A percentile compares a stretch with the other conserved stretches of the same genome.
Evolutionary conservation across 805 yeast genomes (phyloP).

Genomic region (Candida maris): DNA sequence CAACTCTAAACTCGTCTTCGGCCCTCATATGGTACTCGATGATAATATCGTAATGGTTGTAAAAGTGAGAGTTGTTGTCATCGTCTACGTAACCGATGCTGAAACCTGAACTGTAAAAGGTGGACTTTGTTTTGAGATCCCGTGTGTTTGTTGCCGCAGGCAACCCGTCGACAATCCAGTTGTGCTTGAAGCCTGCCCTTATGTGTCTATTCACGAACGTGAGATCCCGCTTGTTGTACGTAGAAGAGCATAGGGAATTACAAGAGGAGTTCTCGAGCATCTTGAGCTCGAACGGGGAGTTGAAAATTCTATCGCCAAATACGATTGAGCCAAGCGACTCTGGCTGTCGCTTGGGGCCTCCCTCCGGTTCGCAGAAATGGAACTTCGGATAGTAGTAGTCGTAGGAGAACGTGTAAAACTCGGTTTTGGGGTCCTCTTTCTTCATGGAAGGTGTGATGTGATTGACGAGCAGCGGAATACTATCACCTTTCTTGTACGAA

Average conservation of each 20-base stretch:
- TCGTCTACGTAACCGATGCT: conserved; percentile 69
- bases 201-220: conserved; percentile 75
- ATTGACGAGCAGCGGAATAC: conserved; percentile 77
- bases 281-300: conserved; percentile 79
- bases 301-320: conserved; percentile 93
- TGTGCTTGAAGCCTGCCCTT: conserved; percentile 77
- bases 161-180: conserved; percentile 93
- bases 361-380: conserved; percentile 77
- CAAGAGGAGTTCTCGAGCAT: conserved; percentile 77
- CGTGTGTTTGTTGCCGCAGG: conserved; percentile 73
- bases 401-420: conserved; percentile 65
- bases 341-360: conserved; percentile 65
- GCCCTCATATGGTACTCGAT: conserved; percentile 81
- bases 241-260: conserved; percentile 55
- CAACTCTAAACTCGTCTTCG: conserved; percentile 72
- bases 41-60: conserved; percentile 75
- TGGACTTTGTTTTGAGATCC: conserved; percentile 56
- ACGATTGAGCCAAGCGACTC: conserved; percentile 90
- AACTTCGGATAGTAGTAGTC: conserved; percentile 82
- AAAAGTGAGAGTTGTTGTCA: conserved; percentile 51
- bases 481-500: conserved; percentile 69
- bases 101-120: conserved; percentile 78
- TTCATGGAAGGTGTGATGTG: conserved; percentile 78
- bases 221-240: conserved; percentile 64
- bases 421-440: conserved; percentile 38